phyloP scores from a whole-genome alignment of 176 grass and related monocot species.

The Lolium perenne region DNA sequence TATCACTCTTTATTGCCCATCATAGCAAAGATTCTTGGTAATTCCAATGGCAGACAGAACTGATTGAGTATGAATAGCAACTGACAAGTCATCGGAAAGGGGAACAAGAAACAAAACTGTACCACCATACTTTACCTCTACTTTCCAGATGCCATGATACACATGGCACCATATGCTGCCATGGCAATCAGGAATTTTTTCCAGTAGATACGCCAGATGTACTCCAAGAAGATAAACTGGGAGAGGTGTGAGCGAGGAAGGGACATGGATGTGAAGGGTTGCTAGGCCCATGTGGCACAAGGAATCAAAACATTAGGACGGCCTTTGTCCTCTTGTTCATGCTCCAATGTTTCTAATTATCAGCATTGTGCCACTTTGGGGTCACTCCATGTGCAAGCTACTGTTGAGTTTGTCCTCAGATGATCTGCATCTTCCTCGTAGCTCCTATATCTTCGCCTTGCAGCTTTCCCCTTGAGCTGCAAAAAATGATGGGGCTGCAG shows the following conservation, averaged over 20 bases:
- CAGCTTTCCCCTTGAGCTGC: conserved; percentile 44
- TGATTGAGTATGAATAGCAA: conserved; percentile 44
- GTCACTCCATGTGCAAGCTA: conserved; percentile 57
- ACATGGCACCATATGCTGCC: conserved; percentile 16
- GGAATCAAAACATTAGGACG: conserved; percentile 56
- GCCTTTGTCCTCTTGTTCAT: conserved; percentile 56
- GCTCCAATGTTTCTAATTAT: conserved; percentile 50
- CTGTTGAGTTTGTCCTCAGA: conserved; percentile 29
- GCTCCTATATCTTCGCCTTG: conserved; percentile 47
- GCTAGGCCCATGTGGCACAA: conserved; percentile 54
- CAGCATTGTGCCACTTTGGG: conserved; percentile 40
- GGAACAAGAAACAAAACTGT: conserved; percentile 47
- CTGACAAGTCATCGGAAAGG: conserved; percentile 45
- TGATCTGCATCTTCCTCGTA: conserved; percentile 41
- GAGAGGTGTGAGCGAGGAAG: conserved; percentile 23
- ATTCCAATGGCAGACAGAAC: conserved; percentile 57
- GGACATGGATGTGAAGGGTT: conserved; percentile 60
- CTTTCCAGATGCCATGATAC: conserved; percentile 33
- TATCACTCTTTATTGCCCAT: conserved; percentile 27
- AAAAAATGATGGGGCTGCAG: conserved; percentile 51
- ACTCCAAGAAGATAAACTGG: neutral
- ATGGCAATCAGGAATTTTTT: conserved; percentile 34
- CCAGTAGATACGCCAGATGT: conserved; percentile 24
- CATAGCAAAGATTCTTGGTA: conserved; percentile 47
- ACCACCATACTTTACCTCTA: neutral